Base-by-base conservation (phyloP, 768 basidiomycete species). In the Leccinum imitatum region DNA sequence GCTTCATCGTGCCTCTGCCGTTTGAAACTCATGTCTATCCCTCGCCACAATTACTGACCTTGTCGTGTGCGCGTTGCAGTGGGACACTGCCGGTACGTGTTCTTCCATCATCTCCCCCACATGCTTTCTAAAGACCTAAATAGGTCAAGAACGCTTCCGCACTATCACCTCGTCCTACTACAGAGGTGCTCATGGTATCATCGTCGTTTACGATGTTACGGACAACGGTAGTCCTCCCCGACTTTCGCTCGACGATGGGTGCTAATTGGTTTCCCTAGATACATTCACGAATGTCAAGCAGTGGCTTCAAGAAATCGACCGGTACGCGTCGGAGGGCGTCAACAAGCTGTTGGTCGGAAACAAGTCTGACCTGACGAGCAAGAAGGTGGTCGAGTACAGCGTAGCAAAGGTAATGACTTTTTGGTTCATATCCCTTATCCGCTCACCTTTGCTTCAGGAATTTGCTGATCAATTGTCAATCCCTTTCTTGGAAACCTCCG, bases 141-240 rank as follows among this genome's bases (percentile, higher is more conserved):
- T 62, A 92, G 91, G 97, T 41, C 97, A 99, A 76, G 97, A 99
- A 76, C 87, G 95, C 31, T 98, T 98, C 89, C 86, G 97, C 62
- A 98, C 97, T 14, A 99, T 99, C 75, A 98, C 97, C 7, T 94
- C 95, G 3, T 93, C 95, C n/a, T 99, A 99, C 82, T 99, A 99
- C 80, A 87, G 97, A 60, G 97, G 97, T 46, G 97, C 97, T 52
- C 94, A 96, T 73, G 97, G 97, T 63, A 98, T 98, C 73, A 91
- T 98, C 69, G 90, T 98, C 53, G 95, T 98, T n/a, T 98, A 98
- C 79, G 92, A 94, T 73, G 95, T 98, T 56, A 96, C 95, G 47
- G 95, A 98, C 79, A 93, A 91, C 69, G 93, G 90, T 90, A 61
- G 78, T 13, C 52, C 15, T 14, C 6, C 21, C 23, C 54, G 19